Percentiles rank a stretch among this genome's conserved stretches.
phyloP scores from a whole-genome alignment of 768 basidiomycete genomes.

The Calvatia gigantea region DNA sequence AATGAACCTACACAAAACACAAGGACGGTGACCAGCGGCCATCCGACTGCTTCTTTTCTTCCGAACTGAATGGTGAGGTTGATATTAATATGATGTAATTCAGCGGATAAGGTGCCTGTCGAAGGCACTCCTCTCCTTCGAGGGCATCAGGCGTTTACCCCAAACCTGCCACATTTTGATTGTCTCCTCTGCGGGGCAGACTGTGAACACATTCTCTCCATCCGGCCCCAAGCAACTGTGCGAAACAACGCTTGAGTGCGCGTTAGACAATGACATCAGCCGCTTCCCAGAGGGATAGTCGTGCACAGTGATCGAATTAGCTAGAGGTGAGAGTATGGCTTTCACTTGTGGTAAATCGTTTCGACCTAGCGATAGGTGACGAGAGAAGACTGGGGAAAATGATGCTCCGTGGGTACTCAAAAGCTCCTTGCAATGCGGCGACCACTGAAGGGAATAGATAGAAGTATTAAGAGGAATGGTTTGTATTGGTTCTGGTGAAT shows the following conservation, averaged over 20 bases:
- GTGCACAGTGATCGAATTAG: constrained; percentile 68
- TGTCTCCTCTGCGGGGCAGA: constrained; percentile 60
- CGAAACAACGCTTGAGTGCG: constrained; percentile 51
- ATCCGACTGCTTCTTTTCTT: background rate
- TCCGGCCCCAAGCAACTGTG: constrained; percentile 64
- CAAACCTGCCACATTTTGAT: constrained; percentile 77
- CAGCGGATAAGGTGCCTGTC: constrained; percentile 45
- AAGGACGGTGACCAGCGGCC: background rate
- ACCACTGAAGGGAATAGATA: constrained; percentile 66
- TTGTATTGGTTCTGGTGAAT: constrained; percentile 36
- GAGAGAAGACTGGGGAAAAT: constrained; percentile 35
- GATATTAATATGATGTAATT: constrained; percentile 4
- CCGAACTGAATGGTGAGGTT: background rate
- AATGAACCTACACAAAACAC: no score
- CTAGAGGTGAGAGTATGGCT: constrained; percentile 52
- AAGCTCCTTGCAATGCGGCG: constrained; percentile 82
- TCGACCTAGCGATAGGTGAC: background rate
- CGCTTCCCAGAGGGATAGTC: constrained; percentile 61
- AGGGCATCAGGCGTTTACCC: constrained; percentile 31
- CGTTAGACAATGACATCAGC: constrained; percentile 49
- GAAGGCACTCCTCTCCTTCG: constrained; percentile 39
- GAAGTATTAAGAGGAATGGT: constrained; percentile 81
- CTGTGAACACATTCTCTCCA: constrained; percentile 61
- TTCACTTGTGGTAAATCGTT: constrained; percentile 34
- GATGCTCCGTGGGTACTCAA: constrained; percentile 81